Evolutionary conservation across 1,139 yeast genomes (phyloP).

Genomic region (Protomyces arabidopsidicola): DNA sequence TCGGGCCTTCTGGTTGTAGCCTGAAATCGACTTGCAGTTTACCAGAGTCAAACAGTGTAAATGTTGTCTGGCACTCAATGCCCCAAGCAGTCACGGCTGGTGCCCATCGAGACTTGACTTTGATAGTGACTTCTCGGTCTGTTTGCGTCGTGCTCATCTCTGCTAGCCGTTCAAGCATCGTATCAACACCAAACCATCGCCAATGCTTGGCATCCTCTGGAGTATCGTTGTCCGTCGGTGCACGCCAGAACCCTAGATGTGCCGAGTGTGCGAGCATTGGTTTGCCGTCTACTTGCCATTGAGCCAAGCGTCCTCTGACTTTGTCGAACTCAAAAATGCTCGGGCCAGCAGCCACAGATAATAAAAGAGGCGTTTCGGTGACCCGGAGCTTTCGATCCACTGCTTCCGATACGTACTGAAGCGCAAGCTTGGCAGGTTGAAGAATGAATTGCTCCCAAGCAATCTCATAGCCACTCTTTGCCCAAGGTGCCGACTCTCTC

Average conservation of each 20-base stretch:
- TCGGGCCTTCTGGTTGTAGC: conserved; percentile 13
- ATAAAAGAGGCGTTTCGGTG: conserved; percentile 6
- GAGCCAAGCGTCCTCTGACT: conserved; percentile 29
- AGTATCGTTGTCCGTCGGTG: conserved; percentile 41
- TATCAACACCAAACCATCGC: conserved; percentile 34
- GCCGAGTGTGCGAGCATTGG: conserved; percentile 31
- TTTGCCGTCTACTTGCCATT: conserved; percentile 32
- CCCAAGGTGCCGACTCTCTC: conserved; percentile 34
- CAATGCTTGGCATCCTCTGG: conserved; percentile 34
- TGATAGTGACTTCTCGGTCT: conserved; percentile 27
- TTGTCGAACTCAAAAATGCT: conserved; percentile 32
- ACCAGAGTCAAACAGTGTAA: conserved; percentile 8
- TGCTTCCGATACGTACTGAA: background rate
- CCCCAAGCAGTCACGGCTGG: conserved; percentile 30
- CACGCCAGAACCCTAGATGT: conserved; percentile 39
- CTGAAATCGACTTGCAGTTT: conserved; percentile 8
- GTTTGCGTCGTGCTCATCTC: background rate
- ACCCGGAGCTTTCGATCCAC: background rate
- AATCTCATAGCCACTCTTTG: conserved; percentile 36
- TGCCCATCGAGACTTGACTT: conserved; percentile 1
- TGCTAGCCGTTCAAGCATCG: conserved; percentile 13
- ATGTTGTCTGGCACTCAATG: conserved; percentile 10
- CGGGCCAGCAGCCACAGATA: conserved; percentile 1
- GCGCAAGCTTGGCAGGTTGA: background rate
- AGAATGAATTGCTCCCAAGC: conserved; percentile 37